Conservation (phyloP, 202 grass and related monocot species). For the Hordeum pubiflorum region DNA sequence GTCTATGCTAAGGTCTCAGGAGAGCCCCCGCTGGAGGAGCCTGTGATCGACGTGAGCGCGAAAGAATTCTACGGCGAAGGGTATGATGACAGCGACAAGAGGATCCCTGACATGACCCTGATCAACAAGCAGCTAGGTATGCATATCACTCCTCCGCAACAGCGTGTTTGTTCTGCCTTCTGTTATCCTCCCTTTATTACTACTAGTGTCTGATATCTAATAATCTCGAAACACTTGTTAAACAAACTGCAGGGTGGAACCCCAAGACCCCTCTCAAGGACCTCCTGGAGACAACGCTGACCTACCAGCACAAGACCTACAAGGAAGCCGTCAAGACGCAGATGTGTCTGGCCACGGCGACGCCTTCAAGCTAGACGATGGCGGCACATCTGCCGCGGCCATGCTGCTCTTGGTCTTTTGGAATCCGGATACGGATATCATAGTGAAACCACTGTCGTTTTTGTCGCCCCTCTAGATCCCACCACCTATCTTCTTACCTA, state of each 20-base stretch:
- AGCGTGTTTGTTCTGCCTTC: background rate
- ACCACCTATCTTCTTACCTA: background rate
- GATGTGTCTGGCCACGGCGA: conserved; percentile 53
- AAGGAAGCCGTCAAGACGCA: conserved; percentile 79
- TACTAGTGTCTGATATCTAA: background rate
- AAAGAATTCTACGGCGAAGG: conserved; percentile 89
- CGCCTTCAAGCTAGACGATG: conserved; percentile 54
- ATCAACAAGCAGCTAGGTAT: conserved; percentile 87
- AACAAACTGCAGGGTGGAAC: conserved; percentile 66
- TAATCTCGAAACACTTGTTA: background rate
- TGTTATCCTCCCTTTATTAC: background rate
- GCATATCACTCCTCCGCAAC: background rate
- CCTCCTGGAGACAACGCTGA: conserved; percentile 81
- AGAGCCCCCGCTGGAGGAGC: conserved; percentile 58
- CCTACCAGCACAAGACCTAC: conserved; percentile 96
- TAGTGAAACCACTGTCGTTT: background rate
- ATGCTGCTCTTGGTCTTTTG: too few relatives aligned
- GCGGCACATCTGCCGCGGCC: too few relatives aligned
- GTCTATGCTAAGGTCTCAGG: conserved; percentile 81
- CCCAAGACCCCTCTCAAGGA: conserved; percentile 88
- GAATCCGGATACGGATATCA: background rate
- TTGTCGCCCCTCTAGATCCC: background rate
- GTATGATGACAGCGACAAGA: conserved; percentile 92
- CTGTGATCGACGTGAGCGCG: conserved; percentile 74
- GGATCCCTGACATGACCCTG: conserved; percentile 86